Evolutionary conservation across 192 early-diverging fungal genomes (phyloP), one percentile per base, ranked within the genome.

Genomic region (Mortierella alpina): DNA sequence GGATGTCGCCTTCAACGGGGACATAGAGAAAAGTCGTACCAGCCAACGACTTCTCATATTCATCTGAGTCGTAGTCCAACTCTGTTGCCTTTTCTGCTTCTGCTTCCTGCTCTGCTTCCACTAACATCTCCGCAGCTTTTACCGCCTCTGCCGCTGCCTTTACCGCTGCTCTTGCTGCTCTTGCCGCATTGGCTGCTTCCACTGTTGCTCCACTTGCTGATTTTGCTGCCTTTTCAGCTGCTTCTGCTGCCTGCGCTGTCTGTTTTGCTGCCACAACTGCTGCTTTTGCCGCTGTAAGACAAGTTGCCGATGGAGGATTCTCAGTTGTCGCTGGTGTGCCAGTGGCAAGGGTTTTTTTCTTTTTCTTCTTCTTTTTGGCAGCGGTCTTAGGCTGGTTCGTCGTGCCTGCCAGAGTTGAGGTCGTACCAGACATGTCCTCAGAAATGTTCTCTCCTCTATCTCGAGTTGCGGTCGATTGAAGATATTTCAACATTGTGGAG

Each of bases 11-110:
- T 51, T 64, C 62, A 31, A 64, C 62, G 7, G 62, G 62, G 39
- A 64, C 62, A 64, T 64, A 64, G 45, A 64, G 62, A 51, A 51
- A 64, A 15, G 62, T 64, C 62, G 47, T 64, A 17, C 48, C 18
- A 64, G 62, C 62, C 39, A 17, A 51, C 11, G 12, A 31, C 39
- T 64, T 49, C 42, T 64, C 48, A 44, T 31, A 64, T 31, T 64
- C 48, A 8, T 64, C 62, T 5, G 49, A 64, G 0, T 51, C 48
- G 7, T 17, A n/a, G 14, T 50, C 6, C 12, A 1, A 20, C 39
- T 0, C 47, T 31, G 46, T 49, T 50, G 42, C 62, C 39, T 49
- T 49, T 64, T n/a, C 18, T 22, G 47, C 67, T 69, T 6, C 47
- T 50, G 18, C 47, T 31, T 44, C 47, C 41, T 23, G 57, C 2